A percentile compares a stretch with the other conserved stretches of the same genome.
Evolutionary conservation across 805 yeast genomes (phyloP).

Genomic region (Saccharomyces paradoxus): DNA sequence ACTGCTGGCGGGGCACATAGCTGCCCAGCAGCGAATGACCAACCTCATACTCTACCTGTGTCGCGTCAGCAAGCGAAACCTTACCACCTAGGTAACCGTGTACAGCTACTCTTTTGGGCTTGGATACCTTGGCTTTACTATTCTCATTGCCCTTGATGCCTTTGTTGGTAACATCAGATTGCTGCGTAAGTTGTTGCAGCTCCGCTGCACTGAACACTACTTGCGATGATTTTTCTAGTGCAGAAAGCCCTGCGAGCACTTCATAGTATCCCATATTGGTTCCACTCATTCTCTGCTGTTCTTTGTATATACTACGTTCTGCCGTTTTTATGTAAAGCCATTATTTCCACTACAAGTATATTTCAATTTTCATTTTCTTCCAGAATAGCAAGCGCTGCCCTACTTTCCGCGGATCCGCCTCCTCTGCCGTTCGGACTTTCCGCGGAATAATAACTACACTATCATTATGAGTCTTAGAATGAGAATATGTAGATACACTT

Average conservation of each 20-base stretch:
- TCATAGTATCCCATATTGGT: constrained; percentile 19
- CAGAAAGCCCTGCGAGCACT: constrained; percentile 25
- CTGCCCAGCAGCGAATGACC: constrained; percentile 28
- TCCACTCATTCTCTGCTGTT: not conserved
- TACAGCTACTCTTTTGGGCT: constrained; percentile 13
- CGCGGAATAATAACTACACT: not conserved
- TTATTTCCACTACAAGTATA: not conserved
- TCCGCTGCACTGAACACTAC: constrained; percentile 21
- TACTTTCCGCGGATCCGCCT: not conserved
- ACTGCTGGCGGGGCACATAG: constrained; percentile 26
- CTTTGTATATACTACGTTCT: not conserved
- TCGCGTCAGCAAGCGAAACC: constrained; percentile 19
- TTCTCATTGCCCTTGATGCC: constrained; percentile 16
- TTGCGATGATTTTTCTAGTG: constrained; percentile 26
- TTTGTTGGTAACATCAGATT: constrained; percentile 20
- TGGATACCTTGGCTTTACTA: constrained; percentile 5
- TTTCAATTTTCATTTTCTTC: not conserved
- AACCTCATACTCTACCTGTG: constrained; percentile 21
- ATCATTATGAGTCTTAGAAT: not conserved
- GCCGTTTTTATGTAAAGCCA: not conserved
- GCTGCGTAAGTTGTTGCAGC: constrained; percentile 20
- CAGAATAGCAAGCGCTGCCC: not conserved
- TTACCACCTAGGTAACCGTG: constrained; percentile 29
- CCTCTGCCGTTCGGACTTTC: not conserved
- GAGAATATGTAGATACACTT: no score